Evolutionary conservation across 108 stramenopile genomes (phyloP).

Genomic region (Bacterosira constricta): DNA sequence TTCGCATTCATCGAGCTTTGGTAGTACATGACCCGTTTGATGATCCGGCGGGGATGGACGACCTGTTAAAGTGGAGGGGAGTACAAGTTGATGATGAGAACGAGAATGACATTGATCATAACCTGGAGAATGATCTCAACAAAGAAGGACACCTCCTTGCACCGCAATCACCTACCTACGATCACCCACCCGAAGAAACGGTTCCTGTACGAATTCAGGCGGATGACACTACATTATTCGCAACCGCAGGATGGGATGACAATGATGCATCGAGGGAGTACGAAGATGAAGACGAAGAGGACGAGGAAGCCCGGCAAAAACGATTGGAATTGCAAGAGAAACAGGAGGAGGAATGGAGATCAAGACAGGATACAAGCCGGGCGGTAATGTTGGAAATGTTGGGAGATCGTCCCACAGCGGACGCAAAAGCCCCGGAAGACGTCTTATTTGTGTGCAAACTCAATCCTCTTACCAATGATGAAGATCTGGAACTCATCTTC

Average conservation of each 20-base stretch:
- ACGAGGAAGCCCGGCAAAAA: slow-evolving; percentile 29
- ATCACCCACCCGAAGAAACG: slow-evolving; percentile 84
- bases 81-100: slow-evolving; percentile 31
- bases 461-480: slow-evolving; percentile 95
- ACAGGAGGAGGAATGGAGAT: slow-evolving; percentile 76
- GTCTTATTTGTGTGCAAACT: slow-evolving; percentile 99
- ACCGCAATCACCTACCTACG: slow-evolving; percentile 65
- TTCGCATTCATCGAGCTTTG: slow-evolving; percentile 88
- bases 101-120: slow-evolving; percentile 1
- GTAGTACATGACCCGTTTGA: slow-evolving; percentile 95
- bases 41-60: slow-evolving; percentile 72
- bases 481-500: slow-evolving; percentile 98
- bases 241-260: slow-evolving; percentile 53
- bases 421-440: slow-evolving; percentile 93
- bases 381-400: slow-evolving; percentile 99
- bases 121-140: slow-evolving; percentile 8
- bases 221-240: slow-evolving; percentile 56
- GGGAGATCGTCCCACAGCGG: slow-evolving; percentile 88
- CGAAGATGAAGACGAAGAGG: slow-evolving; percentile 52
- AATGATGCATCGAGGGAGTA: slow-evolving; percentile 30
- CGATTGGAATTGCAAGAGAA: slow-evolving; percentile 44
- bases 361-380: slow-evolving; percentile 51
- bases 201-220: slow-evolving; percentile 72
- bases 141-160: slow-evolving; percentile 39
- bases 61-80: slow-evolving; percentile 48